These are phyloP conservation scores for Bjerkandera adusta DNA, from an alignment of 1,284 basidiomycete genomes.

Conservation along the genomic window DNA sequence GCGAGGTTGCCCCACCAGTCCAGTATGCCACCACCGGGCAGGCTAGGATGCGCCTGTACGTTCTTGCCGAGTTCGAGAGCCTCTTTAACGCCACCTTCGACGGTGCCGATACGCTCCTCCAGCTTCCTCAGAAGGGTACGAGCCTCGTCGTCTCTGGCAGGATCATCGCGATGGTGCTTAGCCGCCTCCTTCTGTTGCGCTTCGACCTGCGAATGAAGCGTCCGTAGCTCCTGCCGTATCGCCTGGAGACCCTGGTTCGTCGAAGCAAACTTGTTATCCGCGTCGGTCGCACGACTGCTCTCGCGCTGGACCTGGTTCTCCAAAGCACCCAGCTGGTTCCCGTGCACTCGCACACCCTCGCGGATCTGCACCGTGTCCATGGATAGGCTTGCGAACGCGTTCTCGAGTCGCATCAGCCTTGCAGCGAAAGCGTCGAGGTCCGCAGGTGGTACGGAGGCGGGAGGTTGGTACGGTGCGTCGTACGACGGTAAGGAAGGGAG, in stretches of 20 bases:
- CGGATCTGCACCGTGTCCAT: conserved; percentile 50
- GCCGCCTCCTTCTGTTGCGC: conserved; percentile 29
- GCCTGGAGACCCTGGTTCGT: conserved; percentile 45
- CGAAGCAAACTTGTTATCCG: conserved; percentile 47
- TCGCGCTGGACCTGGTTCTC: conserved; percentile 59
- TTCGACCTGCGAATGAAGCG: conserved; percentile 47
- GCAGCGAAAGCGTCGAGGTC: conserved; percentile 70
- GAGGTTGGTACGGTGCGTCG: conserved; percentile 39
- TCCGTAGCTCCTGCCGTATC: conserved; percentile 56
- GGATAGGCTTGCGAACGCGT: conserved; percentile 54
- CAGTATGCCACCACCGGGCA: conserved; percentile 33
- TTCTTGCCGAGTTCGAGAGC: conserved; percentile 66
- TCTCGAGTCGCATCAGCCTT: conserved; percentile 67
- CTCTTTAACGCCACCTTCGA: conserved; percentile 73
- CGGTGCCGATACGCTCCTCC: conserved; percentile 58
- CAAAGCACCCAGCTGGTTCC: conserved; percentile 50
- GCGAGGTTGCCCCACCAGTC: conserved; percentile 62
- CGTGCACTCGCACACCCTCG: conserved; percentile 41
- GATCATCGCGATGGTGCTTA: conserved; percentile 17
- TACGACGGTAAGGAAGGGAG: conserved; percentile 23
- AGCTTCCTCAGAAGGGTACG: conserved; percentile 49
- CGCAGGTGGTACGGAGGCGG: conserved; percentile 56
- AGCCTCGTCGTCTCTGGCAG: conserved; percentile 52
- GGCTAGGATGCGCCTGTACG: conserved; percentile 33
- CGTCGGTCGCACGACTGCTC: conserved; percentile 46